phyloP scores from a whole-genome alignment of 768 basidiomycete genomes.

The Leccinellum rugosiceps region DNA sequence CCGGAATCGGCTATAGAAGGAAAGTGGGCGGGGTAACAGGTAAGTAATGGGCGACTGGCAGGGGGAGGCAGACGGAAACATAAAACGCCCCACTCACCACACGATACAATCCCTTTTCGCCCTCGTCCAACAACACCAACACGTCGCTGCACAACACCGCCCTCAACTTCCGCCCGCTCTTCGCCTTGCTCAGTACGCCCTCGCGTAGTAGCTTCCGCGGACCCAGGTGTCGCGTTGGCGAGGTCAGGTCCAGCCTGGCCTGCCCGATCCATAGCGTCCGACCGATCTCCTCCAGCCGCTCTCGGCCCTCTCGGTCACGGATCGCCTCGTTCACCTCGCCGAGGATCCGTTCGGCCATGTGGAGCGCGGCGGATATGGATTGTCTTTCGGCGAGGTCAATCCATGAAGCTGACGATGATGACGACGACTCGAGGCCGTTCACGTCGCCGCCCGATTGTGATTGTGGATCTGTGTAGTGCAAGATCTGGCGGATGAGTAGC shows the following conservation, averaged over 20 bases:
- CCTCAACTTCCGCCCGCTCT: conserved; percentile 76
- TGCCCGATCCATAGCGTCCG: conserved; percentile 85
- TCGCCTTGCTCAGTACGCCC: conserved; percentile 74
- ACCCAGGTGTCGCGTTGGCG: conserved; percentile 79
- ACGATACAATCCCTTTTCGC: conserved; percentile 50
- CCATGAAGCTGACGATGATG: conserved; percentile 1
- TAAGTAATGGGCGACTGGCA: neutral
- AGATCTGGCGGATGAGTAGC: conserved; percentile 80
- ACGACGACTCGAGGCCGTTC: neutral
- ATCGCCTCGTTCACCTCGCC: conserved; percentile 86
- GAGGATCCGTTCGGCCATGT: conserved; percentile 69
- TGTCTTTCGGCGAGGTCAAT: conserved; percentile 47
- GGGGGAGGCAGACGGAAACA: too few relatives aligned
- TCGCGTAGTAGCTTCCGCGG: conserved; percentile 76
- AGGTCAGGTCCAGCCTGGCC: conserved; percentile 86
- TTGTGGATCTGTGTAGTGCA: conserved; percentile 66
- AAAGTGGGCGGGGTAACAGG: neutral
- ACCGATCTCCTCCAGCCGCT: conserved; percentile 71
- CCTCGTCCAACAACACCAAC: conserved; percentile 77
- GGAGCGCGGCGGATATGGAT: conserved; percentile 51
- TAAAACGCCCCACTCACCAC: too few relatives aligned
- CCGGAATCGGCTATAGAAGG: conserved; percentile 61
- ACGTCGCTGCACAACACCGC: conserved; percentile 88
- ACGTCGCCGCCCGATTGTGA: conserved; percentile 23
- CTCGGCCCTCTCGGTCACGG: conserved; percentile 75